Conservation (phyloP, 2,329 filamentous ascomycete species). For the Claviceps arundinis region DNA sequence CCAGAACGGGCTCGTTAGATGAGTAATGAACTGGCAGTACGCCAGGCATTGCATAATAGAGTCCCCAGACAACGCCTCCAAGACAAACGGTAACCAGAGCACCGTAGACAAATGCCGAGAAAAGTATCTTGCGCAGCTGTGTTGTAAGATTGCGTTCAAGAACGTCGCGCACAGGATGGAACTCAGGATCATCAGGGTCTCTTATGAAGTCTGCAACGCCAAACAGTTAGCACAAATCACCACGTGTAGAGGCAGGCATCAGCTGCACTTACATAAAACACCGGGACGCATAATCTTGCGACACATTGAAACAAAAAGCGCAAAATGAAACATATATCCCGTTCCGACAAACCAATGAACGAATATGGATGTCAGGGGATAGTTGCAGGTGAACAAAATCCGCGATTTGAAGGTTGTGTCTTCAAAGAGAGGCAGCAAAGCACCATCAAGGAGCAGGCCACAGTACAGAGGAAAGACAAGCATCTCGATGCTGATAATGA, state of each 20-base stretch:
- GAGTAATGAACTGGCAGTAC: constrained; percentile 90
- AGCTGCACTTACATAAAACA: constrained; percentile 62
- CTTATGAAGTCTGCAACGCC: constrained; percentile 67
- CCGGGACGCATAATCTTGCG: constrained; percentile 93
- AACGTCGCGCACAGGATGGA: constrained; percentile 93
- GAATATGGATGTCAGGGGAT: constrained; percentile 82
- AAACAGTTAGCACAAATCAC: not conserved
- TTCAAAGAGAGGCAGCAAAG: constrained; percentile 79
- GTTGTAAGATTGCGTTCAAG: constrained; percentile 85
- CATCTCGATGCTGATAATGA: constrained; percentile 99
- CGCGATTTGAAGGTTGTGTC: constrained; percentile 65
- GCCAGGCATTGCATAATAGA: constrained; percentile 51
- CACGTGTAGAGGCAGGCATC: not conserved
- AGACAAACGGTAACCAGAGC: constrained; percentile 85
- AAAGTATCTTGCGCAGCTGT: constrained; percentile 89
- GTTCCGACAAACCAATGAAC: constrained; percentile 98
- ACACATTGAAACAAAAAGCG: constrained; percentile 97
- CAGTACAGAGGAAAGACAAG: constrained; percentile 93
- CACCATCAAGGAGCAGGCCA: constrained; percentile 76
- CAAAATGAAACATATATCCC: constrained; percentile 99
- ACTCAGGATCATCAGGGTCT: constrained; percentile 94
- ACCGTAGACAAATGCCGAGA: constrained; percentile 91
- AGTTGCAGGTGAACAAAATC: constrained; percentile 61
- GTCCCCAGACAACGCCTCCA: constrained; percentile 90
- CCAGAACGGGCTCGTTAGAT: constrained; percentile 79